A percentile compares a stretch with the other conserved stretches of the same genome.
phyloP scores from a whole-genome alignment of 2,329 filamentous ascomycete species.

The Epichloe typhina region DNA sequence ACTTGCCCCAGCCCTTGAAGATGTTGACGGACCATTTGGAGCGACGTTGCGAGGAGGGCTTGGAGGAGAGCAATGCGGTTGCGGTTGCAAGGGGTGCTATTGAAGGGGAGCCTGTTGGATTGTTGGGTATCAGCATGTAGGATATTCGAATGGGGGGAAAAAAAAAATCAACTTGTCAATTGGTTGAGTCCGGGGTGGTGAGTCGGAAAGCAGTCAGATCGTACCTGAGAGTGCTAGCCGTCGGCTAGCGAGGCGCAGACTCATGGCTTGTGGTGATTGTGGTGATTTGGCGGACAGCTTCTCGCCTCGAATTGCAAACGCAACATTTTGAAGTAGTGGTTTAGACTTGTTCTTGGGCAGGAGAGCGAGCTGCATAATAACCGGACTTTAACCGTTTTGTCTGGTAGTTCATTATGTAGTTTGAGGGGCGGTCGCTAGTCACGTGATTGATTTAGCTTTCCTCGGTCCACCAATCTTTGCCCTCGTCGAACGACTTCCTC shows the following conservation, averaged over 20 bases:
- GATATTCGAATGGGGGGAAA: background rate
- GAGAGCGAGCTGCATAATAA: background rate
- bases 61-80: conserved; percentile 8
- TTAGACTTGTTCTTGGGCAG: background rate
- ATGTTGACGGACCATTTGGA: conserved; percentile 30
- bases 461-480: conserved; percentile 6
- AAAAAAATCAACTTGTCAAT: no score
- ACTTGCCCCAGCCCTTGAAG: conserved; percentile 24
- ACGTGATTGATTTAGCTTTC: background rate
- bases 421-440: no score
- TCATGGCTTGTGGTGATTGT: conserved; percentile 36
- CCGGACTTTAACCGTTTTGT: conserved; percentile 14
- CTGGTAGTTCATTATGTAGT: no score
- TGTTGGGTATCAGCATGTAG: background rate
- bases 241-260: conserved; percentile 48
- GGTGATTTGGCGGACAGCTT: background rate
- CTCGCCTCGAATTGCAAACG: background rate
- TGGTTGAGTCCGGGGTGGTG: background rate
- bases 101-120: conserved; percentile 5
- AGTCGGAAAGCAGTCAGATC: conserved; percentile 7
- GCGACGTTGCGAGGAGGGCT: conserved; percentile 20
- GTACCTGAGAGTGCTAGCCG: conserved; percentile 48
- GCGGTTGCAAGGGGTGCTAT: conserved; percentile 8
- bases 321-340: background rate
- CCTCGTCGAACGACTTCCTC: conserved; percentile 6